Conservation (phyloP, 2,329 filamentous ascomycete genomes). For the Teratosphaeria gauchensis region DNA sequence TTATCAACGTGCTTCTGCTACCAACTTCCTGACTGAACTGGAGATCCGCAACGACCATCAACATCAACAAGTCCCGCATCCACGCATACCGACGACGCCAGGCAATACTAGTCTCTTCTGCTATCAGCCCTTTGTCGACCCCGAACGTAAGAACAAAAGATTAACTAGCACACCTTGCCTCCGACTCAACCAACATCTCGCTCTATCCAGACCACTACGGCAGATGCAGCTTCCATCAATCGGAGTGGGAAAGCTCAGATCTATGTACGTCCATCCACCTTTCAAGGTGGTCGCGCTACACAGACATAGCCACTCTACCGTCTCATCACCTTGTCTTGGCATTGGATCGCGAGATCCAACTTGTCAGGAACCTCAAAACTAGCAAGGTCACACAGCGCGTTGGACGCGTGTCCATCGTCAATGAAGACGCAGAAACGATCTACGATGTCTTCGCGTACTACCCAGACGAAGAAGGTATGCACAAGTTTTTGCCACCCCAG, state of each 20-base stretch:
- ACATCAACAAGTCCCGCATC: no score
- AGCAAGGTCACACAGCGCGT: slow-evolving; percentile 4
- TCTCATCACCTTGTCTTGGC: slow-evolving; percentile 4
- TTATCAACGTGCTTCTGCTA: no score
- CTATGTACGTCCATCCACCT: neutral
- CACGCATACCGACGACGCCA: no score
- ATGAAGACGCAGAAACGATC: slow-evolving; percentile 7
- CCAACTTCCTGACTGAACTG: no score
- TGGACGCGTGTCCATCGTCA: slow-evolving; percentile 8
- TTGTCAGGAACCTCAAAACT: neutral
- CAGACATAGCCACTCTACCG: slow-evolving; percentile 6
- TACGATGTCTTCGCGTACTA: slow-evolving; percentile 8
- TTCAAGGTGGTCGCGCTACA: slow-evolving; percentile 1
- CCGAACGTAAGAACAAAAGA: neutral
- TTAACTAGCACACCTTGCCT: neutral
- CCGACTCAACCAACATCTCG: neutral
- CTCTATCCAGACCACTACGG: neutral
- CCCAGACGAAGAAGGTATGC: neutral
- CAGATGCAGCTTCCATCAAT: neutral
- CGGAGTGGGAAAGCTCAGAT: no score
- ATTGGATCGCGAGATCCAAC: slow-evolving; percentile 10
- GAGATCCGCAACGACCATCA: no score
- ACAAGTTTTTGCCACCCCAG: neutral
- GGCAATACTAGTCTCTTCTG: no score
- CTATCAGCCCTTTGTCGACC: neutral